Conservation (phyloP, 2,329 filamentous ascomycete species). For the Thermothelomyces thermophilus region DNA sequence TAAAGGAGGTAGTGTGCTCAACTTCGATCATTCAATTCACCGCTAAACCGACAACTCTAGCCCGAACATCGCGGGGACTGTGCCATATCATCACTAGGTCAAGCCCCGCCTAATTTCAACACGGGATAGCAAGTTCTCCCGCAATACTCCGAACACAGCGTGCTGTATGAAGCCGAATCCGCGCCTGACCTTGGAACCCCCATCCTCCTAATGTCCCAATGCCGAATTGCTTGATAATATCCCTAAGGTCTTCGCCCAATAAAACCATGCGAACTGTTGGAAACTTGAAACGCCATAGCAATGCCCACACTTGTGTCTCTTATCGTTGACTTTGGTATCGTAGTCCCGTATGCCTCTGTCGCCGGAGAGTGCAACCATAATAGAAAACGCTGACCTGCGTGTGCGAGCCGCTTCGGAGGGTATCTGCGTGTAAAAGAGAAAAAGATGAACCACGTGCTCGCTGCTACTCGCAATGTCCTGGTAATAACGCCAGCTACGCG, state of each 20-base stretch:
- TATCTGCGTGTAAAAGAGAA: conserved; percentile 13
- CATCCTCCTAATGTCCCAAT: conserved; percentile 1
- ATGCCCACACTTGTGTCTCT: conserved; percentile 11
- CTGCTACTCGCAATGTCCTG: not conserved
- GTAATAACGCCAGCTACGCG: not conserved
- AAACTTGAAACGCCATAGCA: conserved; percentile 19
- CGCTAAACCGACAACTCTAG: conserved; percentile 2
- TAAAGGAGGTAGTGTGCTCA: too few species aligned
- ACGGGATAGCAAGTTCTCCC: not conserved
- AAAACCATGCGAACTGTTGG: conserved; percentile 10
- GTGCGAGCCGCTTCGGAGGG: conserved; percentile 3
- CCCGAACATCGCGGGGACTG: not conserved
- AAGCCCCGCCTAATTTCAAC: conserved; percentile 1
- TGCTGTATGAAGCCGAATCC: not conserved
- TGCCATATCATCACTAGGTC: not conserved
- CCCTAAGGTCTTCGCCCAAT: conserved; percentile 2
- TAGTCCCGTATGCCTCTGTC: conserved; percentile 9
- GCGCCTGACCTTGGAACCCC: not conserved
- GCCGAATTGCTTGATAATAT: not conserved
- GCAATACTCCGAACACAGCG: not conserved
- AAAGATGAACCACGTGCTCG: conserved; percentile 1
- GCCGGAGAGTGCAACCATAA: not conserved
- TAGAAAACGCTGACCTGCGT: conserved; percentile 1
- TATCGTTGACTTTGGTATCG: conserved; percentile 9
- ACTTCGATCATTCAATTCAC: not conserved